phyloP scores from a whole-genome alignment of 139 green algal genomes.

The Chlamydomonas sp. region DNA sequence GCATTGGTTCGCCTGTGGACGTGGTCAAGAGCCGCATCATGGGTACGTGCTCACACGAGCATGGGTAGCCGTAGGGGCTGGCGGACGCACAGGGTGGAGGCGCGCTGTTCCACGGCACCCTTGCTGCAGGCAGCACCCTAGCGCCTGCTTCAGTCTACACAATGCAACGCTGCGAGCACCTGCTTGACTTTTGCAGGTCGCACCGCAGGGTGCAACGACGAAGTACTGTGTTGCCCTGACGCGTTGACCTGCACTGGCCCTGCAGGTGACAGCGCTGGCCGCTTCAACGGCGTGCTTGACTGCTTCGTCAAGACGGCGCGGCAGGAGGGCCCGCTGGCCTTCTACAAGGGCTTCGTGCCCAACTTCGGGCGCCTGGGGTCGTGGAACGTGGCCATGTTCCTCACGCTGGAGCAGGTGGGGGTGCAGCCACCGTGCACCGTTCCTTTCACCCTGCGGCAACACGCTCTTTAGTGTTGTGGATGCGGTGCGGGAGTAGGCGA shows the following conservation, averaged over 20 bases:
- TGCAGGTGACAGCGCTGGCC: slow-evolving; percentile 73
- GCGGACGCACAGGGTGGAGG: too few species aligned
- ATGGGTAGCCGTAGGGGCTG: too few species aligned
- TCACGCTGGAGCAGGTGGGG: slow-evolving; percentile 93
- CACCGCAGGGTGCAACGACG: neutral
- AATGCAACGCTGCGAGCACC: neutral
- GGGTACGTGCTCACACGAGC: slow-evolving; percentile 63
- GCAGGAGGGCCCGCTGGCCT: slow-evolving; percentile 88
- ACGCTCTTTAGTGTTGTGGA: too few species aligned
- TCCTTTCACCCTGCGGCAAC: neutral
- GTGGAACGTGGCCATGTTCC: slow-evolving; percentile 98
- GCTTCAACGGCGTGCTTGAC: slow-evolving; percentile 90
- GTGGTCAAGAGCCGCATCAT: slow-evolving; percentile 98
- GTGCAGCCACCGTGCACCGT: neutral
- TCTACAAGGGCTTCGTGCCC: slow-evolving; percentile 98
- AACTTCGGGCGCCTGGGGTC: slow-evolving; percentile 91
- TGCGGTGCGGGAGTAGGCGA: neutral
- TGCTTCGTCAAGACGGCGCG: slow-evolving; percentile 93
- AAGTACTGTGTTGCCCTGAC: too few species aligned
- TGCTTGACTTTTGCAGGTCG: neutral
- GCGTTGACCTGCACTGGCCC: neutral
- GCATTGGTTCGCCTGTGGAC: slow-evolving; percentile 95
- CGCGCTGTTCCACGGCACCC: too few species aligned
- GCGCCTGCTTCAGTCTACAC: too few species aligned
- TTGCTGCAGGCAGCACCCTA: too few species aligned